Percentiles rank a stretch among this genome's conserved stretches.
These are phyloP conservation scores for Rosa persica DNA, from an alignment of 306 rosid genomes.

Conservation along the genomic window DNA sequence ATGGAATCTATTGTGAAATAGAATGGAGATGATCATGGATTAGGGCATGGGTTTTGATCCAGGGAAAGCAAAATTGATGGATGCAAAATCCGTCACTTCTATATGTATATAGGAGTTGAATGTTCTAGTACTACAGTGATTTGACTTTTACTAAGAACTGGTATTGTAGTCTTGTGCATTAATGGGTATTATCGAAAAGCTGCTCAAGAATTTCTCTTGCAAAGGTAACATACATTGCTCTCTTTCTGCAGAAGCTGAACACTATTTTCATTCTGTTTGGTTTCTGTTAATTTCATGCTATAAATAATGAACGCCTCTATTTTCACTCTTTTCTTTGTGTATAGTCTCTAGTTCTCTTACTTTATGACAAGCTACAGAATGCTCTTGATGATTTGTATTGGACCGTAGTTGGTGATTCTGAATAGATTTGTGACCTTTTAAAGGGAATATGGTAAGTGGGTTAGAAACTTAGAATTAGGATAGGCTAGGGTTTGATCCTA, in stretches of 20 bases:
- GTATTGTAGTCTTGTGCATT: too few relatives aligned
- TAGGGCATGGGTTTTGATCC: too few relatives aligned
- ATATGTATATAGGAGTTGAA: too few relatives aligned
- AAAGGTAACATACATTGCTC: slow-evolving; percentile 45
- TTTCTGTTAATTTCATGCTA: background rate
- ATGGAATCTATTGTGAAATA: too few relatives aligned
- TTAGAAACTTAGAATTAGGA: background rate
- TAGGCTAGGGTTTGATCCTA: background rate
- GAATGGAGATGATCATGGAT: too few relatives aligned
- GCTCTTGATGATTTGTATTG: background rate
- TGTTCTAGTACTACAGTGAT: too few relatives aligned
- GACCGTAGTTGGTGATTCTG: background rate
- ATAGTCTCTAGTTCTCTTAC: background rate
- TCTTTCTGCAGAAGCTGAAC: background rate
- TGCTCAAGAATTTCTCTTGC: slow-evolving; percentile 76
- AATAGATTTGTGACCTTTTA: background rate
- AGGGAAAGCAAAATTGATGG: too few relatives aligned
- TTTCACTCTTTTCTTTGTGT: background rate
- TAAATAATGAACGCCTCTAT: background rate
- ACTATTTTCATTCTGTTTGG: background rate
- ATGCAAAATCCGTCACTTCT: too few relatives aligned
- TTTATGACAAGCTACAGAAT: background rate
- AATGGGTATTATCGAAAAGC: slow-evolving; percentile 51
- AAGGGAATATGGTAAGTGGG: background rate
- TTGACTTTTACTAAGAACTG: too few relatives aligned